Evolutionary conservation across 129 eudicot genomes (phyloP).

Genomic region (Cynara cardunculus): DNA sequence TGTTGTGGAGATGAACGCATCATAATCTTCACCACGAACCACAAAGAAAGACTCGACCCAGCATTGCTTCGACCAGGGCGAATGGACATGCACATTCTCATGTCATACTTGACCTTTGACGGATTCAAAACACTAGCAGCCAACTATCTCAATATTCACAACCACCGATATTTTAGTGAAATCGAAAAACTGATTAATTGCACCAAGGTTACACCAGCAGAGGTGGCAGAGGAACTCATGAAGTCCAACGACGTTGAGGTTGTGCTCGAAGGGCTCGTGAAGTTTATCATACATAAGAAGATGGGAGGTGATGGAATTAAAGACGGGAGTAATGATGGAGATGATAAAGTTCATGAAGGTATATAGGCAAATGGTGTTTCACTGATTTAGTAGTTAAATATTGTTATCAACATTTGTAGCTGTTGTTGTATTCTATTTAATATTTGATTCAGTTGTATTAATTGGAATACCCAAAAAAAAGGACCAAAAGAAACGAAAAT

Average conservation of each 20-base stretch:
- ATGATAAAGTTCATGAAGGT: not conserved
- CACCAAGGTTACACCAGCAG: slow-evolving; percentile 57
- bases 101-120: slow-evolving; percentile 58
- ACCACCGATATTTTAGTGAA: slow-evolving; percentile 31
- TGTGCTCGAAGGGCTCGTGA: slow-evolving; percentile 38
- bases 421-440: not conserved
- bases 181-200: slow-evolving; percentile 42
- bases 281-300: slow-evolving; percentile 38
- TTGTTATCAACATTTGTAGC: not conserved
- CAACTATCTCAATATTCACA: slow-evolving; percentile 45
- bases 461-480: not conserved
- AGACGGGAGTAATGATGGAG: slow-evolving; percentile 5
- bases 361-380: slow-evolving; percentile 10
- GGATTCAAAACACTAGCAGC: slow-evolving; percentile 52
- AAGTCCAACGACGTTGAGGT: slow-evolving; percentile 45
- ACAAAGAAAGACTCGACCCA: slow-evolving; percentile 66
- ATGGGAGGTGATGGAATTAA: slow-evolving; percentile 16
- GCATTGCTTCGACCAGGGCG: slow-evolving; percentile 79
- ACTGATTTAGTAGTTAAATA: not conserved
- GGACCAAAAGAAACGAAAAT: not conserved
- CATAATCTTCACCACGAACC: slow-evolving; percentile 70
- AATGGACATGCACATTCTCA: slow-evolving; percentile 78
- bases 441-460: not conserved
- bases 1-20: slow-evolving; percentile 76
- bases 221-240: slow-evolving; percentile 73